phyloP scores from a whole-genome alignment of 805 yeast species.

The Metschnikowia peoriensis region DNA sequence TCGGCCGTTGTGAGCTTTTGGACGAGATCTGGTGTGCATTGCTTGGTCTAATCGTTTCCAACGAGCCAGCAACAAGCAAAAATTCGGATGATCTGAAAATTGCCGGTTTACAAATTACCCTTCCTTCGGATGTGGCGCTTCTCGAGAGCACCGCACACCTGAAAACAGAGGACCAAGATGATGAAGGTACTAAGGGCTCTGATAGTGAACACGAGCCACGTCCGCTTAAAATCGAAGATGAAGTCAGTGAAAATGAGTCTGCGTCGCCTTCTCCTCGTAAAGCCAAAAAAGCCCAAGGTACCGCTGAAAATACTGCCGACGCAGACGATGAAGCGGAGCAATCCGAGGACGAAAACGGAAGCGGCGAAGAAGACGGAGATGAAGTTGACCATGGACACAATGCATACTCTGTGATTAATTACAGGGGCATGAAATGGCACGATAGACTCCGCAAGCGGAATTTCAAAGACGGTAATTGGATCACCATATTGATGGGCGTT shows the following conservation, averaged over 20 bases:
- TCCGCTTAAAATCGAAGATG: constrained; percentile 23
- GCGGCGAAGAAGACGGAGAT: constrained; percentile 20
- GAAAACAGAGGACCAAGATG: background rate
- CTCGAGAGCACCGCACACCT: background rate
- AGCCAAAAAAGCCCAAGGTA: background rate
- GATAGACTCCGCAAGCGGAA: constrained; percentile 71
- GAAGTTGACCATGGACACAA: constrained; percentile 29
- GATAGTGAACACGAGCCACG: constrained; percentile 22
- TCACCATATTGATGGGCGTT: constrained; percentile 70
- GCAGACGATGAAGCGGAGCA: constrained; percentile 2
- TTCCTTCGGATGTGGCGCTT: constrained; percentile 29
- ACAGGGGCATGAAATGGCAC: constrained; percentile 68
- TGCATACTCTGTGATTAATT: constrained; percentile 50
- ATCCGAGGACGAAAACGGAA: constrained; percentile 18
- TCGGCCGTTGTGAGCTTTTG: constrained; percentile 50
- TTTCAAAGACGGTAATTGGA: constrained; percentile 86
- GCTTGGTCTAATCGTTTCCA: constrained; percentile 53
- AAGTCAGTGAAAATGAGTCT: constrained; percentile 6
- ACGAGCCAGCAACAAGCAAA: constrained; percentile 22
- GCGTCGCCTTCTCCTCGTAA: constrained; percentile 7
- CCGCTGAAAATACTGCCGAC: background rate
- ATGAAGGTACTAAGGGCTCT: constrained; percentile 15
- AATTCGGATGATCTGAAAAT: constrained; percentile 36
- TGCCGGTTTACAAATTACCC: constrained; percentile 30
- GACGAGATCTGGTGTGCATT: constrained; percentile 70